Base-by-base conservation (phyloP, 2,329 filamentous ascomycete genomes). In the Hypoxylon sp. region DNA sequence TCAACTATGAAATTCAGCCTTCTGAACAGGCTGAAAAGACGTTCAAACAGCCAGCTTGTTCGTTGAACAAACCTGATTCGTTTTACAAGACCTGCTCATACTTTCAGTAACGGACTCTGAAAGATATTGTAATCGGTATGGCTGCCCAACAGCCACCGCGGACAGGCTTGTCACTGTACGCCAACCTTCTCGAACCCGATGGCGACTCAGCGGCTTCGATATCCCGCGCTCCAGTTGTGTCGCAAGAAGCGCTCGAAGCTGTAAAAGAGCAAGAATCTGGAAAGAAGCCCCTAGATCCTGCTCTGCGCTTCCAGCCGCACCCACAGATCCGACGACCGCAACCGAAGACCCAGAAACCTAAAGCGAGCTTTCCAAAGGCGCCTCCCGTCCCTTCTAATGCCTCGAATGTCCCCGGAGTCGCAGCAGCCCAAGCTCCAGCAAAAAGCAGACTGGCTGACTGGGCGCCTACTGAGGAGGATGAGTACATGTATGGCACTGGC, bases 401-500 rank as follows among this genome's bases (percentile, higher is more conserved):
- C 33, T 54, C 79, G 14, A 77, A 77, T 27, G 50, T 73, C 27
- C 6, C 76, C 4, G 61, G 75, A 17, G 42, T 53, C 31, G 64
- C 63, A 27, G 37, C 61, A 42, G 60, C 81, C 44, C 75, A 81
- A n/a, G 74, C 80, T 5, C 79, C 83, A 55, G 81, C 83, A 6
- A 95, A 92, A 77, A 92, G 83, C 66, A 92, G 89, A 0, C 84
- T 97, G 48, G 92, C 92, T 44, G 93, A 97, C 80, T 97, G 94
- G 92, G 88, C 90, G 0, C 88, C 87, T 2, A 89, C 88, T 1
- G 90, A 89, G 54, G 92, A 94, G n/a, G 93, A 97, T 73, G 93
- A 97, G 62, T 94, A 94, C 70, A 88, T 90, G 69, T 94, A 93
- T 77, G 85, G 82, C 27, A 75, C 80, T 49, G 83, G 81, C 20